Base-by-base conservation (phyloP, 1,139 yeast species). In the Hemisphaericaspora lyxosophila region DNA sequence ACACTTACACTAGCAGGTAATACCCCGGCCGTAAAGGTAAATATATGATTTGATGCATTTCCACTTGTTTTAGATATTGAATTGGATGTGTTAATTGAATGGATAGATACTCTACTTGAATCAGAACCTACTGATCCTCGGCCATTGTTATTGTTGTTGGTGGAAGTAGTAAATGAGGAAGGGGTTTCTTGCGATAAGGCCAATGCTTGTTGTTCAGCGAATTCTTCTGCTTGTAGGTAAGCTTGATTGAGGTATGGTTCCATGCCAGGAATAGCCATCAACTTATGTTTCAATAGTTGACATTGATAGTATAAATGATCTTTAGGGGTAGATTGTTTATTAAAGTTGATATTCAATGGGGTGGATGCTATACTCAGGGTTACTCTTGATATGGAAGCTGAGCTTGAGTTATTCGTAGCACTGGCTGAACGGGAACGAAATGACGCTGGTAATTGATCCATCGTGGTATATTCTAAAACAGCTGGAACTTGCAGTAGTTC, bases 231-330 rank as follows among this genome's bases (percentile, higher is more conserved):
- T 5, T 60, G 56, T 28, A 50, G 53, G 49, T 59, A 67, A 9
- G 90, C 74, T 35, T 80, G 66, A 41, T 74, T 78, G 42, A 89
- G 62, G 56, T 81, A 88, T 26, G 89, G 84, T 33, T 74, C 75
- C 71, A 90, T 73, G 22, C 86, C 92, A 0, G 87, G 83, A 26
- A 88, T 76, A 27, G 69, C 64, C 37, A 73, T 77, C 35, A 90
- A 66, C 42, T 86, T 68, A 41, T 65, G 70, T 55, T 80, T 75
- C 42, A 89, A 66, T 13, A 69, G 64, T 28, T 73, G 62, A 55
- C 96, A 85, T 40, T 85, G 78, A 57, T 82, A 85, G 60, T 78
- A 88, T 28, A 90, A 66, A 34, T 95, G 90, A 44, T 84, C 89
- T 42, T 73, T 70, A 17, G 82, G 78, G 17, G 73, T 64, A n/a